Conservation (phyloP, 2,329 filamentous ascomycete species). For the Didymella sp. region DNA sequence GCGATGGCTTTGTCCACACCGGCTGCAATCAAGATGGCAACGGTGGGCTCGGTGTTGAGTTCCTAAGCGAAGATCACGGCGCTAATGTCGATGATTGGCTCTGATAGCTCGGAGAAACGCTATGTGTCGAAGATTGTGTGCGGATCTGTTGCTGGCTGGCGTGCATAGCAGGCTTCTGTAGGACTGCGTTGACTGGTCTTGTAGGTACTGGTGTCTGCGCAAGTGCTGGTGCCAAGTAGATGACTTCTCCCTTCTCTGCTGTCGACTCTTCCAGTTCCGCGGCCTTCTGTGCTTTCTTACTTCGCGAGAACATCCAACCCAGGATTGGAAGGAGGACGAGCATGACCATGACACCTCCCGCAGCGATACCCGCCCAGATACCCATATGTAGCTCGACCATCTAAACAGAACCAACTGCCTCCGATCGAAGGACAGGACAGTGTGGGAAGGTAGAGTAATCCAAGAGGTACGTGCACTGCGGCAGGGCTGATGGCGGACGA, state of each 20-base stretch:
- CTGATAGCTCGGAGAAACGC: conserved; percentile 15
- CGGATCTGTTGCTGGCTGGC: conserved; percentile 3
- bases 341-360: conserved; percentile 14
- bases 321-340: conserved; percentile 11
- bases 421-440: neutral
- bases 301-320: conserved; percentile 13
- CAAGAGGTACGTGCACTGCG: neutral
- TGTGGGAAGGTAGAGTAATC: neutral
- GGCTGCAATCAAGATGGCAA: conserved; percentile 1
- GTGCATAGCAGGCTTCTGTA: conserved; percentile 7
- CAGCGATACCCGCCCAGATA: conserved; percentile 16
- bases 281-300: conserved; percentile 11
- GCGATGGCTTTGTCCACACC: conserved; percentile 9
- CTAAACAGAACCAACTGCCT: neutral
- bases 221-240: conserved; percentile 6
- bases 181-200: conserved; percentile 9
- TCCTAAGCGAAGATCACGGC: conserved; percentile 2
- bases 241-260: conserved; percentile 16
- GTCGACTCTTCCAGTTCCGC: neutral
- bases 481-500: neutral
- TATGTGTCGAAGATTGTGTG: conserved; percentile 7
- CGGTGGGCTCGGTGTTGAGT: conserved; percentile 6
- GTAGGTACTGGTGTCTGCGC: conserved; percentile 3
- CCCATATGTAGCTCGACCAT: conserved; percentile 17
- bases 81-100: conserved; percentile 10